Percentiles rank a stretch among this genome's conserved stretches.
phyloP scores from a whole-genome alignment of 257 asterid genomes.

The Petunia secreta region DNA sequence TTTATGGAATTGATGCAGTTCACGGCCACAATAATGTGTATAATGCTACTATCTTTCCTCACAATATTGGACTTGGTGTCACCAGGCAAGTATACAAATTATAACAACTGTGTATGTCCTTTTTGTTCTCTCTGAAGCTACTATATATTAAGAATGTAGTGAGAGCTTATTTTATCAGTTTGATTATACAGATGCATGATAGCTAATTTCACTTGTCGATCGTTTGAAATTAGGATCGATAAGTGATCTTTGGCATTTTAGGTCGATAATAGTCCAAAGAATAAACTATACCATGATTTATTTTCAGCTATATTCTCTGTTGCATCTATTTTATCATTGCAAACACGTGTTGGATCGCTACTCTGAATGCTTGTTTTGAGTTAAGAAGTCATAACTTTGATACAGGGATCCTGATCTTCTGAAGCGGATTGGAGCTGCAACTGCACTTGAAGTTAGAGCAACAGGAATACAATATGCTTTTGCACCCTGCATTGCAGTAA shows the following conservation, averaged over 20 bases:
- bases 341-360: too few relatives aligned
- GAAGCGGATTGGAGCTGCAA: conserved; percentile 48
- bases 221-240: conserved; percentile 7
- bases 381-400: neutral
- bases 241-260: neutral
- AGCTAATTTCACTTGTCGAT: neutral
- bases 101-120: neutral
- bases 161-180: neutral
- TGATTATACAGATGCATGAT: conserved; percentile 14
- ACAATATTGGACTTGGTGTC: conserved; percentile 49
- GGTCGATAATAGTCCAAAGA: neutral
- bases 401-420: conserved; percentile 42
- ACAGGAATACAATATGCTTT: conserved; percentile 49
- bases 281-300: neutral
- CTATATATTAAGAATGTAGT: neutral
- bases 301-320: neutral
- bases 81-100: conserved; percentile 38
- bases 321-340: neutral
- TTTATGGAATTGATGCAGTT: conserved; percentile 51
- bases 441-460: conserved; percentile 51
- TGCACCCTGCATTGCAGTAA: conserved; percentile 51
- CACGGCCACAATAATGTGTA: conserved; percentile 51
- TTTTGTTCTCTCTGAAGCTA: conserved; percentile 4
- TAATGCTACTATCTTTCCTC: conserved; percentile 49
- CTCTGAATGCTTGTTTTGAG: conserved; percentile 5